Conservation (phyloP, 371 early-diverging fungal genomes). For the Mucor indicus region DNA sequence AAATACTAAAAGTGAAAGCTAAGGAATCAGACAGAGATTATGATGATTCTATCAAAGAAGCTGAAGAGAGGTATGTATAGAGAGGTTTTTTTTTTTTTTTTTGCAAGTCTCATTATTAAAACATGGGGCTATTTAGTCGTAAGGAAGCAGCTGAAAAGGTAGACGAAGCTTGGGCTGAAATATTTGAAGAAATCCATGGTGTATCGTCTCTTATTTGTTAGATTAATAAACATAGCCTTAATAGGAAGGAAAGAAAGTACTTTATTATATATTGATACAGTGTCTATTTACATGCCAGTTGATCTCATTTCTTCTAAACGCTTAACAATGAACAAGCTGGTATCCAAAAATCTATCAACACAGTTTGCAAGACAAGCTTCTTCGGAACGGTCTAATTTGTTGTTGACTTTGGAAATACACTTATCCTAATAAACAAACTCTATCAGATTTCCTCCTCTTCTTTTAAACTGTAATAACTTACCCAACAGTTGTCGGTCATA, state of each 20-base stretch:
- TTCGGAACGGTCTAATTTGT: constrained; percentile 64
- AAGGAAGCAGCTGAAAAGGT: constrained; percentile 17
- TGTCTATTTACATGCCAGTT: constrained; percentile 25
- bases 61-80: constrained; percentile 18
- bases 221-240: background rate
- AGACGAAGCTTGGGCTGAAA: constrained; percentile 40
- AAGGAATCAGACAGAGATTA: constrained; percentile 39
- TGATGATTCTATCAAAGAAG: constrained; percentile 31
- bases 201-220: constrained; percentile 23
- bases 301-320: constrained; percentile 55
- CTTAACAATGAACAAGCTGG: constrained; percentile 67
- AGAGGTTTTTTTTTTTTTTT: too few species aligned
- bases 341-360: constrained; percentile 83
- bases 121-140: constrained; percentile 4
- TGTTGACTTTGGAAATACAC: constrained; percentile 70
- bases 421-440: constrained; percentile 46
- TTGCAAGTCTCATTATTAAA: background rate
- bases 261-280: too few species aligned
- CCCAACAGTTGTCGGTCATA: constrained; percentile 75
- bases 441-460: background rate
- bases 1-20: constrained; percentile 39
- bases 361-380: constrained; percentile 76
- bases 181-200: constrained; percentile 39
- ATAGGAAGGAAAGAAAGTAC: background rate
- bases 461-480: constrained; percentile 7